phyloP scores from a whole-genome alignment of 176 grass and related monocot genomes.

The Saccharum spontaneum region DNA sequence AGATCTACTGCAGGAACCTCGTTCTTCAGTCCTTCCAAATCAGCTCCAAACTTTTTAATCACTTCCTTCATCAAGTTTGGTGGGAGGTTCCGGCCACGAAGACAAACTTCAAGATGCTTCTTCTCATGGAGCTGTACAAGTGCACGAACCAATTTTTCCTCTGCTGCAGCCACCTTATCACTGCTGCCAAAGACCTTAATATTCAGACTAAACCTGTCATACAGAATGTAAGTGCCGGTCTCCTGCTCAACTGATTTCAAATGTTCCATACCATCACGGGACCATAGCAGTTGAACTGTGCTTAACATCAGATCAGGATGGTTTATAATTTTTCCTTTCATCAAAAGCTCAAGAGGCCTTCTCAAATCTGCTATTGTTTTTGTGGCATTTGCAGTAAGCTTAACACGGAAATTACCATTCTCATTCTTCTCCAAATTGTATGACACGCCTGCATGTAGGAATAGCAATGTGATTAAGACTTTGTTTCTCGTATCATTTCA shows the following conservation, averaged over 20 bases:
- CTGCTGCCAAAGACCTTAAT: conserved; percentile 67
- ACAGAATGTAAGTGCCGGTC: conserved; percentile 71
- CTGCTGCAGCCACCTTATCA: conserved; percentile 50
- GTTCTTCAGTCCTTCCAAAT: no score
- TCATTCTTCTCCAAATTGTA: conserved; percentile 79
- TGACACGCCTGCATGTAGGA: conserved; percentile 60
- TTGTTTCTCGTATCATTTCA: not conserved
- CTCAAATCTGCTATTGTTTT: conserved; percentile 94
- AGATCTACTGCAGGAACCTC: no score
- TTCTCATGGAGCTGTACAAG: no score
- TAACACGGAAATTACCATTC: conserved; percentile 56
- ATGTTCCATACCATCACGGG: conserved; percentile 61
- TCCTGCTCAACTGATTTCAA: conserved; percentile 71
- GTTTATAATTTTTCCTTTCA: conserved; percentile 82
- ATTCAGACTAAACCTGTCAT: conserved; percentile 72
- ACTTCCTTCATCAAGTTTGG: no score
- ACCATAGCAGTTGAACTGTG: conserved; percentile 63
- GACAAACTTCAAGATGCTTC: no score
- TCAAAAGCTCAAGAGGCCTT: conserved; percentile 68
- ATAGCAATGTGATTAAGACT: conserved; percentile 20
- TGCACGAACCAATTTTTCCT: conserved; percentile 69
- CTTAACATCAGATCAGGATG: conserved; percentile 62
- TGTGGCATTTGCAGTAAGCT: conserved; percentile 70
- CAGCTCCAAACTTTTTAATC: no score
- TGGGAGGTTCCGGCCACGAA: no score